Base-by-base conservation (phyloP, 192 early-diverging fungal species). In the Coemansia sp. region DNA sequence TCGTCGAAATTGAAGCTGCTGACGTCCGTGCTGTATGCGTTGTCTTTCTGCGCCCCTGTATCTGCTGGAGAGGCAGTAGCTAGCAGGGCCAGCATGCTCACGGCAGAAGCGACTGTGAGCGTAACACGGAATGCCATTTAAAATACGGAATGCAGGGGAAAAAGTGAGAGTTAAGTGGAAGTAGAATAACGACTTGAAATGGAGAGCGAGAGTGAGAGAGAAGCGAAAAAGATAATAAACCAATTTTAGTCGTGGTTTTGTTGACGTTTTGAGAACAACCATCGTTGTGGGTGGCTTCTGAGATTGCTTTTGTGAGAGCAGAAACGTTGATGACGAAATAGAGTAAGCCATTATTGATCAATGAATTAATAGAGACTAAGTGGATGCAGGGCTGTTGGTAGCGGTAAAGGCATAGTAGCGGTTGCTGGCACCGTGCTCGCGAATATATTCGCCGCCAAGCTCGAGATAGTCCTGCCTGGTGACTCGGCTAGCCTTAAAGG, bases 351-450 rank as follows among this genome's bases (percentile, higher is more conserved):
- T 7, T 2, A 30, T 30, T 30, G 27, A 30, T 30, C 7, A 30
- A 30, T 7, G 27, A 7, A 30, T 30, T 30, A 30, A 7, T 5
- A 30, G 27, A 21, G n/a, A n/a, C n/a, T n/a, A n/a, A n/a, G n/a
- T n/a, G n/a, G n/a, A n/a, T n/a, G n/a, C n/a, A 33, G 60, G 40
- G n/a, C 51, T 62, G 24, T 33, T n/a, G 14, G 42, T 40, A 10
- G 53, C 33, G 3, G 63, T 15, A 0, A 62, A 52, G 18, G 40
- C 21, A 21, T 63, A 66, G 45, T 71, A 83, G 12, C 85, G 66
- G 61, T 95, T 95, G 45, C 93, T 89, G 30, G 89, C 79, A 7
- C 83, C 75, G 72, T 93, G 90, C 59, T 94, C 93, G 45, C 89
- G 86, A 52, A 96, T 72, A 57, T 96, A 96, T 46, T 90, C 84